These are phyloP conservation scores for Metarhizium guizhouense DNA, from an alignment of 2,329 filamentous ascomycete species.

Conservation along the genomic window DNA sequence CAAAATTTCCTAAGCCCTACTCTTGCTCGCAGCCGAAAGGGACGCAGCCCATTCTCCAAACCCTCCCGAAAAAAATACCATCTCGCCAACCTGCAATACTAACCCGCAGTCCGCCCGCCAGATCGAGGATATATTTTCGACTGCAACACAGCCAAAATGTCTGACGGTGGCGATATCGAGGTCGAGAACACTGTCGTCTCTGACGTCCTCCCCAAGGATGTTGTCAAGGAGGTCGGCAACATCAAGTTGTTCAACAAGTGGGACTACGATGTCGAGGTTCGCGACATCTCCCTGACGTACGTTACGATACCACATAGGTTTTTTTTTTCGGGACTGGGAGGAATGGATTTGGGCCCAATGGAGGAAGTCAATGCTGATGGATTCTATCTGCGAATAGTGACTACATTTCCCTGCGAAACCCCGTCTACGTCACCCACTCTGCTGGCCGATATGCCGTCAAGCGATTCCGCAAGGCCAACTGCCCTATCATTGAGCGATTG, in stretches of 20 bases:
- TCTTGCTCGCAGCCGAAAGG: conserved; percentile 2
- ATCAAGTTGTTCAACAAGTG: conserved; percentile 99
- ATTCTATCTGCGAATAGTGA: conserved; percentile 53
- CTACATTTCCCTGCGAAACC: conserved; percentile 98
- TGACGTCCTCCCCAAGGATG: conserved; percentile 86
- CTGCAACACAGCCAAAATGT: conserved; percentile 59
- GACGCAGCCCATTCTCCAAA: conserved; percentile 20
- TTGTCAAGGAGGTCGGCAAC: conserved; percentile 78
- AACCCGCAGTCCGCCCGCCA: conserved; percentile 27
- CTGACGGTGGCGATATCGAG: conserved; percentile 91
- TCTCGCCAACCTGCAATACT: conserved; percentile 30
- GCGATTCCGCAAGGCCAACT: conserved; percentile 99
- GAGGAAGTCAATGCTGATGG: conserved; percentile 21
- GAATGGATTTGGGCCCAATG: neutral
- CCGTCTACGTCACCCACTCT: conserved; percentile 98
- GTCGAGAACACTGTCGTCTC: conserved; percentile 69
- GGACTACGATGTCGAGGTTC: conserved; percentile 97
- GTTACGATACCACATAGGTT: conserved; percentile 13
- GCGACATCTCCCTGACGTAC: conserved; percentile 99
- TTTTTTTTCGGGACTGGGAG: neutral
- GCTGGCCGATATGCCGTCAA: conserved; percentile 98
- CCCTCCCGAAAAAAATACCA: conserved; percentile 24
- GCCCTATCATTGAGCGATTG: conserved; percentile 99
- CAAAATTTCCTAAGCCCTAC: conserved; percentile 26
- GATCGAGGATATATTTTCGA: conserved; percentile 24